Conservation (phyloP, 2,329 filamentous ascomycete species). For the Neonectria magnoliae region DNA sequence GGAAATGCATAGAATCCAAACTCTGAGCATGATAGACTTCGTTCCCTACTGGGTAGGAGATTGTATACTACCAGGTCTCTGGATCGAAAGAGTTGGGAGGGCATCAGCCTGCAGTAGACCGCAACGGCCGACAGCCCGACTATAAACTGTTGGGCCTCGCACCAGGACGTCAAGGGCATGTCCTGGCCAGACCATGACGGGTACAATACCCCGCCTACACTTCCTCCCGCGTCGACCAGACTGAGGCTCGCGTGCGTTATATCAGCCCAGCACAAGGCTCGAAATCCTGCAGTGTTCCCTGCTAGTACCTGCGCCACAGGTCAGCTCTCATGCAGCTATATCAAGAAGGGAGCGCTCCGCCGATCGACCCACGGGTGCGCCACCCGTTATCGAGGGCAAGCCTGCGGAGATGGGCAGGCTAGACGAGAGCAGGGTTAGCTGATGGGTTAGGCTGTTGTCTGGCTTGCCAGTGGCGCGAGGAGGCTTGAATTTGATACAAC, state of each 20-base stretch:
- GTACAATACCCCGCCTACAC: neutral
- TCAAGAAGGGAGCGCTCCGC: neutral
- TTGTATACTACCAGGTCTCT: neutral
- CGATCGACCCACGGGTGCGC: neutral
- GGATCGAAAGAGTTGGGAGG: neutral
- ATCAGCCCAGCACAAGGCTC: neutral
- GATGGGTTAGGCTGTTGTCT: neutral
- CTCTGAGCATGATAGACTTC: neutral
- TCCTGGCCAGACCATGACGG: neutral
- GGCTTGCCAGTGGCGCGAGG: neutral
- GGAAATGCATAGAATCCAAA: neutral
- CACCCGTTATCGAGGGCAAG: neutral
- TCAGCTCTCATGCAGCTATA: constrained; percentile 14
- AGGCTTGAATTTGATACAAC: neutral
- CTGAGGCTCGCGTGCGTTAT: neutral
- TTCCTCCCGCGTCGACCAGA: neutral
- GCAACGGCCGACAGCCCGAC: neutral
- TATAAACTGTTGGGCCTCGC: neutral
- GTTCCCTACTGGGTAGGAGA: neutral
- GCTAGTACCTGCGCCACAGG: constrained; percentile 2
- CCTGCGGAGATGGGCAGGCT: neutral
- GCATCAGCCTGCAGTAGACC: neutral
- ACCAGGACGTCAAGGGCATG: neutral
- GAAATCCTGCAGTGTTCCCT: neutral
- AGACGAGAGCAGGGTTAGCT: neutral